Conservation (phyloP, 495 filamentous ascomycete species). For the Penicillium arizonense region DNA sequence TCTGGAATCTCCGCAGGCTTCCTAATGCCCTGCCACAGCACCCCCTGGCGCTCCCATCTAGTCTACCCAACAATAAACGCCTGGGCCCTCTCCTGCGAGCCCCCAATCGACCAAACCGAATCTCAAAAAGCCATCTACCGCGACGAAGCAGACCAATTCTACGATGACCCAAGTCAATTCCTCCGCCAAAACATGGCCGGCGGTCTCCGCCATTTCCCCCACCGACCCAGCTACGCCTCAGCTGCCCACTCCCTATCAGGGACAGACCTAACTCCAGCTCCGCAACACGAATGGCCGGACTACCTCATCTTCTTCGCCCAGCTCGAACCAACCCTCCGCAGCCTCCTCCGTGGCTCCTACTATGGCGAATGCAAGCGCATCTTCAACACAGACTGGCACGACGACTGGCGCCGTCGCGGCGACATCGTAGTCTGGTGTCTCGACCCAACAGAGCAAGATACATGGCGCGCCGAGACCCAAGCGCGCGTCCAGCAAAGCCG, state of each 20-base stretch:
- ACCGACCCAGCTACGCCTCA: slow-evolving; percentile 33
- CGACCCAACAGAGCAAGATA: slow-evolving; percentile 33
- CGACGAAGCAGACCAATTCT: slow-evolving; percentile 92
- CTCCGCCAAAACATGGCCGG: slow-evolving; percentile 51
- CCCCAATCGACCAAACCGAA: slow-evolving; percentile 65
- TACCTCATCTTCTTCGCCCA: slow-evolving; percentile 66
- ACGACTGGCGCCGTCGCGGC: slow-evolving; percentile 82
- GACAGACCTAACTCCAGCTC: background rate
- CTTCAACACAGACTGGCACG: slow-evolving; percentile 81
- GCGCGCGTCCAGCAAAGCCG: slow-evolving; percentile 22
- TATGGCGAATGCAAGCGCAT: slow-evolving; percentile 71
- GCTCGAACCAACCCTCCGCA: slow-evolving; percentile 50
- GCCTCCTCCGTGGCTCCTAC: slow-evolving; percentile 49
- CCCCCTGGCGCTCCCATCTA: slow-evolving; percentile 92
- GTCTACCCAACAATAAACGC: slow-evolving; percentile 70
- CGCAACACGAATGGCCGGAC: slow-evolving; percentile 51
- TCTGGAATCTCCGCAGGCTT: slow-evolving; percentile 70
- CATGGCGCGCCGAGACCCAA: slow-evolving; percentile 27
- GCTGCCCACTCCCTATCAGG: background rate
- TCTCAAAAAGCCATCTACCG: slow-evolving; percentile 62
- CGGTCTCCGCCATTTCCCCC: slow-evolving; percentile 39
- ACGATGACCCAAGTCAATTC: slow-evolving; percentile 63
- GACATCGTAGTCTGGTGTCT: slow-evolving; percentile 82
- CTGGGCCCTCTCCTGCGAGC: slow-evolving; percentile 90
- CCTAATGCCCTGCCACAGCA: slow-evolving; percentile 96